Base-by-base conservation (phyloP, 345 rosid species). In the Camelina laxa region DNA sequence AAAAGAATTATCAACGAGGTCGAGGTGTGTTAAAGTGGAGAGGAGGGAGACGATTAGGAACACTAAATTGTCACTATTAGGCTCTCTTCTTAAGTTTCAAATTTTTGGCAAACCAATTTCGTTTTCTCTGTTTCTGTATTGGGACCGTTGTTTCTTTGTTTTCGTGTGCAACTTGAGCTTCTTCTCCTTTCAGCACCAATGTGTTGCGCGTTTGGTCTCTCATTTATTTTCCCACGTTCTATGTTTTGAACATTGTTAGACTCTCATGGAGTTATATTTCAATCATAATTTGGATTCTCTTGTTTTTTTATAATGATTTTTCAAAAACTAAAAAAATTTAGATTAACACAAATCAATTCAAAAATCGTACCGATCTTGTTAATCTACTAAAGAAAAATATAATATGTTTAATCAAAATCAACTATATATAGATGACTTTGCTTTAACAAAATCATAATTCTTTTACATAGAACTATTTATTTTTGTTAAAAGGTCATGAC, bases 161-260 rank as follows among this genome's bases (percentile, higher is more conserved):
- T 82, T 42, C 78, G 85, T 78, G 55, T 70, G 62, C 67, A 70
- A 70, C 72, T 84, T 62, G 76, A 51, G 67, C 60, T 66, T 22
- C 71, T 72, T 27, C 30, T 27, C 30, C 60, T 41, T 60, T 27
- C 47, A 55, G 14, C 42, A 35, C 20, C 3, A 1, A 24, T 48
- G 17, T 41, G 35, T 7, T 24, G 9, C 9, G 7, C 30, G 50
- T 68, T 42, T 64, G 69, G 57, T 44, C 35, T 15, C 1, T 35
- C n/a, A 3, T 60, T 36, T 60, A 36, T 19, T 36, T 36, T 11
- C 11, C 50, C 39, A 53, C 58, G 69, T 33, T 33, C 9, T 33
- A 60, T 15, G 53, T 63, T 64, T 75, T 48, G 60, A 60, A 45
- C 53, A 7, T 30, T 48, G 17, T 56, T 33, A n/a, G 55, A 33